phyloP scores from a whole-genome alignment of 176 grass and related monocot genomes.

The Stipa capillata region DNA sequence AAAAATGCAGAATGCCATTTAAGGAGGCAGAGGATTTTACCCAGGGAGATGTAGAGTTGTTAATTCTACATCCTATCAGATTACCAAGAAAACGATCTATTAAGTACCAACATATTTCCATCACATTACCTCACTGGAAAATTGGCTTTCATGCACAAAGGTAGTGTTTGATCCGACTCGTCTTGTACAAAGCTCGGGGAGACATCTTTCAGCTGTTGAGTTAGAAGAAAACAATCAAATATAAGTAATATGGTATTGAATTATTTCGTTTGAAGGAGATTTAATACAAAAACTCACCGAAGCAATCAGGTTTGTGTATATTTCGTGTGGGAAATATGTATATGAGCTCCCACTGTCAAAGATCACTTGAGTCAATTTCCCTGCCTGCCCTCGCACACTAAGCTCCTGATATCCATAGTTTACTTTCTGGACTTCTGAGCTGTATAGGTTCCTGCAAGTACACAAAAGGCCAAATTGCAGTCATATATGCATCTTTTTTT shows the following conservation, averaged over 20 bases:
- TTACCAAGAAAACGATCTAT: background rate
- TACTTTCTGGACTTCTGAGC: slow-evolving; percentile 41
- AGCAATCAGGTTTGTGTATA: slow-evolving; percentile 37
- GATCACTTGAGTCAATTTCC: slow-evolving; percentile 34
- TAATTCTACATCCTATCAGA: background rate
- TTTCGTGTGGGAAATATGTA: slow-evolving; percentile 59
- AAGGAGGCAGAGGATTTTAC: background rate
- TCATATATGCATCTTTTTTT: background rate
- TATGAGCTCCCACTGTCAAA: slow-evolving; percentile 80
- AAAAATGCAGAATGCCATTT: background rate
- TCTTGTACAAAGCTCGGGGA: slow-evolving; percentile 50
- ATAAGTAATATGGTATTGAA: background rate
- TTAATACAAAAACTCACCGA: slow-evolving; percentile 34
- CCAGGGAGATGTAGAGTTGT: background rate
- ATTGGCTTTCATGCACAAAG: slow-evolving; percentile 70
- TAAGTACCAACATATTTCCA: background rate
- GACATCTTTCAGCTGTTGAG: slow-evolving; percentile 44
- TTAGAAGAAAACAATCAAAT: background rate
- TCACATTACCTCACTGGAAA: slow-evolving; percentile 69
- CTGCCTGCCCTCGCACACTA: slow-evolving; percentile 14
- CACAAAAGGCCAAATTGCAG: background rate
- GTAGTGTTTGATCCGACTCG: slow-evolving; percentile 68
- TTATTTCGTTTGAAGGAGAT: background rate
- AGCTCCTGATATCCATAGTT: slow-evolving; percentile 51
- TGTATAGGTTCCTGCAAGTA: slow-evolving; percentile 47